Percentiles rank a stretch among this genome's conserved stretches.
phyloP scores from a whole-genome alignment of 306 rosid genomes.

The Acmispon strigosus region DNA sequence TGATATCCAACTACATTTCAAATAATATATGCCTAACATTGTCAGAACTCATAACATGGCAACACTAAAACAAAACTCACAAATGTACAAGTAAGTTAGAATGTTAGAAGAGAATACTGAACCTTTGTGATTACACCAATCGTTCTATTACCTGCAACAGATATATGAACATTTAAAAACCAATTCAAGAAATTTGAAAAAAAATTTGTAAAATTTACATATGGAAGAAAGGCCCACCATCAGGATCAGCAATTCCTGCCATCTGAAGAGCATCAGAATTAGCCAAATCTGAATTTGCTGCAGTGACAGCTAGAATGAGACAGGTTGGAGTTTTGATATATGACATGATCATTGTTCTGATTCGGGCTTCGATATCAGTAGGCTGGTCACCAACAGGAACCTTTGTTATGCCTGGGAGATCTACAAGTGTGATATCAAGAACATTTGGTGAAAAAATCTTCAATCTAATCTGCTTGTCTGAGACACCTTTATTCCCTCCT shows the following conservation, averaged over 20 bases:
- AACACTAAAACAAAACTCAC: conserved; percentile 14
- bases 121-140: conserved; percentile 98
- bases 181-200: neutral
- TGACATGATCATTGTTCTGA: conserved; percentile 96
- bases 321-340: conserved; percentile 85
- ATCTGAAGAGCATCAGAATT: conserved; percentile 99
- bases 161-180: conserved; percentile 12
- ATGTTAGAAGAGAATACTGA: conserved; percentile 3
- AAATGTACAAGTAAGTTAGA: neutral
- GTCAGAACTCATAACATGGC: conserved; percentile 36
- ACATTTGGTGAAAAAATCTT: conserved; percentile 96
- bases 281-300: conserved; percentile 97
- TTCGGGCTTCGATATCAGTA: conserved; percentile 90
- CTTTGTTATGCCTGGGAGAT: conserved; percentile 96
- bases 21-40: neutral
- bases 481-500: conserved; percentile 94
- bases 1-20: conserved; percentile 73
- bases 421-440: conserved; percentile 95
- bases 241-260: conserved; percentile 99
- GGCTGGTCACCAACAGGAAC: conserved; percentile 99
- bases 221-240: conserved; percentile 51
- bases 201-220: neutral
- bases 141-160: conserved; percentile 78
- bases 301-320: conserved; percentile 91
- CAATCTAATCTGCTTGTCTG: conserved; percentile 97